Conservation (phyloP, 345 rosid genomes). For the Hypericum androsaemum region DNA sequence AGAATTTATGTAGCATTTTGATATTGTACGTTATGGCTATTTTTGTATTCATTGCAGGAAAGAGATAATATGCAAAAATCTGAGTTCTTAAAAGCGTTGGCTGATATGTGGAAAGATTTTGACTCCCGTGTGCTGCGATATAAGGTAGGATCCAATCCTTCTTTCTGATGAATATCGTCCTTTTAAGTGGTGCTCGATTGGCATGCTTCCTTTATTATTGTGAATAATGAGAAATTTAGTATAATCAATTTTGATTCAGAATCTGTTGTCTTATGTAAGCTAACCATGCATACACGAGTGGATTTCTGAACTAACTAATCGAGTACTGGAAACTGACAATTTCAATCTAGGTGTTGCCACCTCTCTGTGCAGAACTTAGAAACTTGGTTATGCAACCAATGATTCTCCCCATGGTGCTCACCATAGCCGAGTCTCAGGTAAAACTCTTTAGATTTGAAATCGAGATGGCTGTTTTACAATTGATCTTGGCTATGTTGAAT, state of each 20-base stretch:
- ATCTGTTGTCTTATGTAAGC: too few species aligned
- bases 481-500: too few species aligned
- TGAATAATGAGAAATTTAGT: too few species aligned
- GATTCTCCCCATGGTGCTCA: constrained; percentile 95
- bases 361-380: constrained; percentile 96
- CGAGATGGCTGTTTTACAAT: too few species aligned
- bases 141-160: constrained; percentile 44
- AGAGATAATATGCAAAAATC: constrained; percentile 97
- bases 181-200: too few species aligned
- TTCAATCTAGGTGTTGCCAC: constrained; percentile 79
- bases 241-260: too few species aligned
- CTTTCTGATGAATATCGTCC: too few species aligned
- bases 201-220: too few species aligned
- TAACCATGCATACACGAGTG: too few species aligned
- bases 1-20: too few species aligned
- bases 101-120: constrained; percentile 99
- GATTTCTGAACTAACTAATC: background rate
- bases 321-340: background rate
- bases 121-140: constrained; percentile 91
- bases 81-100: constrained; percentile 92
- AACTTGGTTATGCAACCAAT: constrained; percentile 93
- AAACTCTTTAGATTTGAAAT: constrained; percentile 5
- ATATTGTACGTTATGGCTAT: background rate
- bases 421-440: constrained; percentile 95
- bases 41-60: constrained; percentile 41